These are phyloP conservation scores for Geosmithia putterillii DNA, from an alignment of 2,329 filamentous ascomycete species.

Conservation along the genomic window DNA sequence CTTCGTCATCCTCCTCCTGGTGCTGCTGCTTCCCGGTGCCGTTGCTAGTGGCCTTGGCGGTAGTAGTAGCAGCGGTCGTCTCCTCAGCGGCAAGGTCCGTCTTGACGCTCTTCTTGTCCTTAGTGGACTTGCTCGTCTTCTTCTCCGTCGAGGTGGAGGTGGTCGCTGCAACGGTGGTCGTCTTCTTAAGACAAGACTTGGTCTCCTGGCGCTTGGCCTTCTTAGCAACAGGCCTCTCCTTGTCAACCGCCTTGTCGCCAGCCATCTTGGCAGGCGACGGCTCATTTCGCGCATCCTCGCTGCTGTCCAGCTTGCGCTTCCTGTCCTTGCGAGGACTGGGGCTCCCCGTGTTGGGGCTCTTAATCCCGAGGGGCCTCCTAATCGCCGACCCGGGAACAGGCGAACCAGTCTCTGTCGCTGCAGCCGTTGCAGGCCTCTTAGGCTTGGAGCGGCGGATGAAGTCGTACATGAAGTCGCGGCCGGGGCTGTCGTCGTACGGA, in stretches of 20 bases:
- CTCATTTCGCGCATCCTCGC: conserved; percentile 10
- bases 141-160: neutral
- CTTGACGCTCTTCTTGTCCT: conserved; percentile 2
- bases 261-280: conserved; percentile 11
- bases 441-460: conserved; percentile 21
- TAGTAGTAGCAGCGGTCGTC: too few species aligned
- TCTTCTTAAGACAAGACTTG: conserved; percentile 5
- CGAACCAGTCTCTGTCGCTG: conserved; percentile 16
- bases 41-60: conserved; percentile 2
- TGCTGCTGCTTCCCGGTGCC: too few species aligned
- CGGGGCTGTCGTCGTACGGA: conserved; percentile 14
- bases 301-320: conserved; percentile 17
- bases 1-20: conserved; percentile 7
- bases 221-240: conserved; percentile 10
- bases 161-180: conserved; percentile 5
- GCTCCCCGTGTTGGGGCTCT: conserved; percentile 19
- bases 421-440: conserved; percentile 9
- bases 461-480: conserved; percentile 19
- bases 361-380: conserved; percentile 17
- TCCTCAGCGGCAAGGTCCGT: neutral
- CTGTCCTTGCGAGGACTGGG: conserved; percentile 17
- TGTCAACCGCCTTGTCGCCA: too few species aligned
- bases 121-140: conserved; percentile 1
- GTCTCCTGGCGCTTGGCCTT: conserved; percentile 8
- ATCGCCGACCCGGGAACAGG: conserved; percentile 12